Conservation (phyloP, 2,329 filamentous ascomycete genomes). For the Fusarium kyushuense region DNA sequence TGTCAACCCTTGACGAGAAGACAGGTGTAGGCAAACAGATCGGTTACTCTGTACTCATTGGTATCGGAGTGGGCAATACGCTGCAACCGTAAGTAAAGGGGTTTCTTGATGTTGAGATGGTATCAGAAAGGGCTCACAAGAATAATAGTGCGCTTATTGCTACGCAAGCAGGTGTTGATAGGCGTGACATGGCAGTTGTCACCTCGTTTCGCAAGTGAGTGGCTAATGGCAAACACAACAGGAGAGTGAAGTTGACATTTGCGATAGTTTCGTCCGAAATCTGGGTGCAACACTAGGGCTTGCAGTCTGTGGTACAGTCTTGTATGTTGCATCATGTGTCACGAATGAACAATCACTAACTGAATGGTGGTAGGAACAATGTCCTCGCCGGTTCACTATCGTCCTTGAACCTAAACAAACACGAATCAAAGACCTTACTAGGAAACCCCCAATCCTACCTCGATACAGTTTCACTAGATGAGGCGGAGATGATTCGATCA, state of each 20-base stretch:
- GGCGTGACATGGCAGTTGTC: conserved; percentile 58
- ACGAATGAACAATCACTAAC: not conserved
- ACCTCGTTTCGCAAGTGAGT: conserved; percentile 59
- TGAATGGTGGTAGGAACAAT: conserved; percentile 51
- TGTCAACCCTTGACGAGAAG: conserved; percentile 62
- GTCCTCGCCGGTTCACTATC: conserved; percentile 50
- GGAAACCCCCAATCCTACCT: conserved; percentile 53
- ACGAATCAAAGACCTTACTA: conserved; percentile 47
- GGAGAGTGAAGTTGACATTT: not conserved
- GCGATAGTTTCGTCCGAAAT: conserved; percentile 55
- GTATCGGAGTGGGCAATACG: conserved; percentile 64
- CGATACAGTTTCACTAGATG: conserved; percentile 41
- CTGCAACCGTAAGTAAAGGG: conserved; percentile 58
- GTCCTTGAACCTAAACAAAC: conserved; percentile 41
- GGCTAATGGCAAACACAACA: not conserved
- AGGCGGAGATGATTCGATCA: conserved; percentile 49
- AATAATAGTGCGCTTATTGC: conserved; percentile 59
- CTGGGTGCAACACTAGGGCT: conserved; percentile 56
- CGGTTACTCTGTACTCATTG: conserved; percentile 65
- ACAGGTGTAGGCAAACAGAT: conserved; percentile 65
- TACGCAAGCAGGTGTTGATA: conserved; percentile 68
- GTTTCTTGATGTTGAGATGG: not conserved
- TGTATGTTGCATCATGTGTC: conserved; percentile 45
- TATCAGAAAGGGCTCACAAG: not conserved
- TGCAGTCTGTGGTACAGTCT: conserved; percentile 55